These are phyloP conservation scores for Zalerion maritima DNA, from an alignment of 495 filamentous ascomycete species.

Conservation along the genomic window DNA sequence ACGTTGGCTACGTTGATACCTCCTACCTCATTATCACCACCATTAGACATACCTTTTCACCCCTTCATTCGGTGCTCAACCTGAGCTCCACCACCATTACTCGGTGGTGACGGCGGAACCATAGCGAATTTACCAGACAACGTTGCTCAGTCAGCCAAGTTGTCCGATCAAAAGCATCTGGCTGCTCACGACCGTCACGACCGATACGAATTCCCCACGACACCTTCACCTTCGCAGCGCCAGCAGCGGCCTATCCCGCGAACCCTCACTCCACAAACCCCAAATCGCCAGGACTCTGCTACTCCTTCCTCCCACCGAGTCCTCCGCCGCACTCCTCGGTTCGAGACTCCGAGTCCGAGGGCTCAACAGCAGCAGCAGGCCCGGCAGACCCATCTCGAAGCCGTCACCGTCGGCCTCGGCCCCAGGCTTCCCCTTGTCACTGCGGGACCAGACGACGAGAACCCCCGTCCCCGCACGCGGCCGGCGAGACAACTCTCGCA, in stretches of 20 bases:
- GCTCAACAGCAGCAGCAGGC: conserved; percentile 11
- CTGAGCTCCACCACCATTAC: too few relatives aligned
- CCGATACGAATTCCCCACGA: conserved; percentile 20
- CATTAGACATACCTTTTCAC: too few relatives aligned
- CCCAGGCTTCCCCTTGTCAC: conserved; percentile 19
- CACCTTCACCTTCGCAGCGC: conserved; percentile 20
- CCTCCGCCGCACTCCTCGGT: conserved; percentile 33
- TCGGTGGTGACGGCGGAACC: too few relatives aligned
- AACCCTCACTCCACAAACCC: conserved; percentile 16
- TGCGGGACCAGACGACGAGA: conserved; percentile 10
- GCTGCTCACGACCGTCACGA: conserved; percentile 32
- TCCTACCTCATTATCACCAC: too few relatives aligned
- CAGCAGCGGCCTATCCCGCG: too few relatives aligned
- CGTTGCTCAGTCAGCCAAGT: too few relatives aligned
- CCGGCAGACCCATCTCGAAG: conserved; percentile 21
- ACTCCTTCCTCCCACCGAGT: conserved; percentile 26
- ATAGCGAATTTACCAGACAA: too few relatives aligned
- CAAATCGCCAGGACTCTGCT: conserved; percentile 15
- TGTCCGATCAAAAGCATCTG: too few relatives aligned
- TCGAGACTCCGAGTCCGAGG: conserved; percentile 27
- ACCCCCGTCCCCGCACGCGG: conserved; percentile 15
- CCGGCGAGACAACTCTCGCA: conserved; percentile 32
- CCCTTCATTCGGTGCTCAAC: too few relatives aligned
- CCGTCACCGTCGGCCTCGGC: conserved; percentile 18
- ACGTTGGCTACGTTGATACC: too few relatives aligned